Evolutionary conservation across 2,329 filamentous ascomycete genomes (phyloP), one percentile per base, ranked within the genome.

Genomic region (Trichoderma sp.): DNA sequence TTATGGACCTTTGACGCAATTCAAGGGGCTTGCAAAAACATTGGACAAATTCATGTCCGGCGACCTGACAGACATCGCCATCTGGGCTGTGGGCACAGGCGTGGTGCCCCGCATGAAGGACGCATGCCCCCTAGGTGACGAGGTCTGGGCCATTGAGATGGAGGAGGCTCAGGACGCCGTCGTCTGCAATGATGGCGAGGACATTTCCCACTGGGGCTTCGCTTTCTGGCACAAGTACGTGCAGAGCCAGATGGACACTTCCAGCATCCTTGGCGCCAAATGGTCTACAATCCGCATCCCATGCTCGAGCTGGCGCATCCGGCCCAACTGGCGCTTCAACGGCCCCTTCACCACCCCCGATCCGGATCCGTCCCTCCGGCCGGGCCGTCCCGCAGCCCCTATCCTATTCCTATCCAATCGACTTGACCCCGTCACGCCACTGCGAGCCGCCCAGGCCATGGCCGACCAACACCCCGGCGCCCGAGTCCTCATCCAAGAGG

Each of bases 391-490:
- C 0, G 76, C 77, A 0, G 81, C 82, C 4, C 84, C 85, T 4
- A 72, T 86, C 30, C 75, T 87, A 32, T 85, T 85, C 75, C 73
- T 86, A 4, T 79, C 81, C 12, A 83, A 82, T 68, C 73, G 78
- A 6, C 78, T 82, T 7, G 85, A 86, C 70, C 85, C 85, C 13
- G 82, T 85, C 12, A 86, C 85, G 30, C 85, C 85, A 6, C 73
- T 83, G 47, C 61, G 63, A 65, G 80, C 71, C 80, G 84, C 76
- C 78, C 83, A 73, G 6, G 71, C 67, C 36, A 79, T 78, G 75
- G 74, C 77, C 7, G 65, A 58, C 39, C 23, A 62, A 7, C 78
- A 81, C 59, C 77, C 77, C 1, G 78, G 77, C 17, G 74, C 80
- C 1, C 72, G 72, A 1, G 73, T 82, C 12, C 71, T 80, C 26